Conservation (phyloP, 208 protist genomes). For the Blastocrithidia nonstop region DNA sequence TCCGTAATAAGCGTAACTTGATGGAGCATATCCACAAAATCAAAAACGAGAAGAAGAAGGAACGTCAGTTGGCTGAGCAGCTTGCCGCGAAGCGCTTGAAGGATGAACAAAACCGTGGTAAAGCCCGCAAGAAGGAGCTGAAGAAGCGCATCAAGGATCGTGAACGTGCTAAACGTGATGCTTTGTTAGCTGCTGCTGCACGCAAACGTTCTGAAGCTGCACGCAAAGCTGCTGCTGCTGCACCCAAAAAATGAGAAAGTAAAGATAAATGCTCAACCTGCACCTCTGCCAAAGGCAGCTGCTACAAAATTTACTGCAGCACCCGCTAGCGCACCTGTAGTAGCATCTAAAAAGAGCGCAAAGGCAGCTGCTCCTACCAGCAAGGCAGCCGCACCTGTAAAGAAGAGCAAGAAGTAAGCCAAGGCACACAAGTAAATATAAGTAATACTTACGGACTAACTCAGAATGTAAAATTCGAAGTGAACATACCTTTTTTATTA, state of each 20-base stretch:
- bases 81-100: slow-evolving; percentile 49
- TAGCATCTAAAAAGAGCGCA: too few relatives aligned
- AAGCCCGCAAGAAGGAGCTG: slow-evolving; percentile 53
- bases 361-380: too few relatives aligned
- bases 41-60: slow-evolving; percentile 93
- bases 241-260: slow-evolving; percentile 17
- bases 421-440: too few relatives aligned
- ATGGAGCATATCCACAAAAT: slow-evolving; percentile 97
- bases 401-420: too few relatives aligned
- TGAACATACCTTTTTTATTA: too few relatives aligned
- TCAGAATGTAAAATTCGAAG: too few relatives aligned
- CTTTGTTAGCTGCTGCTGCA: slow-evolving; percentile 23
- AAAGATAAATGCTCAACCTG: slow-evolving; percentile 16
- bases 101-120: slow-evolving; percentile 55
- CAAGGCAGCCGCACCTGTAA: too few relatives aligned
- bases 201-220: slow-evolving; percentile 25
- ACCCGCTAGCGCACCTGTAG: too few relatives aligned
- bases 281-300: neutral
- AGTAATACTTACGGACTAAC: too few relatives aligned
- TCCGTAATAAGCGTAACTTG: slow-evolving; percentile 99
- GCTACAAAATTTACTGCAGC: too few relatives aligned
- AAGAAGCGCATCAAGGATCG: slow-evolving; percentile 63
- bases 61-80: slow-evolving; percentile 89
- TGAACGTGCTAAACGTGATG: slow-evolving; percentile 44
- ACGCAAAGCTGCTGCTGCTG: slow-evolving; percentile 29